These are phyloP conservation scores for Tulasnella sp. DNA, from an alignment of 768 basidiomycete species.

Conservation along the genomic window DNA sequence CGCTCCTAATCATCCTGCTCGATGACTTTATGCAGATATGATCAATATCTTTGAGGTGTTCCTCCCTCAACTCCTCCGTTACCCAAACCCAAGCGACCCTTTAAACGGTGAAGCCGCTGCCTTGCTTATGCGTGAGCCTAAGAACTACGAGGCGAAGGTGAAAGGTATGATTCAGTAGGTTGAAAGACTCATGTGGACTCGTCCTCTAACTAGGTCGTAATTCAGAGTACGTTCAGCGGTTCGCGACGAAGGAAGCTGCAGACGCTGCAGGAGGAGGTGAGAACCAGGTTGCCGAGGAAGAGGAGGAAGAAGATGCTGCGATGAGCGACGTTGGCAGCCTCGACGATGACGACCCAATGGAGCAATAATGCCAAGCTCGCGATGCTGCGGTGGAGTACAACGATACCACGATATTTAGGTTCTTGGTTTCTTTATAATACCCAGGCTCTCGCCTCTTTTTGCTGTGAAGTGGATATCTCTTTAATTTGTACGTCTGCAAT, in stretches of 20 bases:
- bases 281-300: slow-evolving; percentile 55
- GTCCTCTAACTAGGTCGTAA: slow-evolving; percentile 10
- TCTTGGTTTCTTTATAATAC: background rate
- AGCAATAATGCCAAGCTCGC: background rate
- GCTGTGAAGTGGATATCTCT: background rate
- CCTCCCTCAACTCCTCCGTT: slow-evolving; percentile 90
- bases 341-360: slow-evolving; percentile 49
- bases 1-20: background rate
- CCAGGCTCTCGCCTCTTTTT: background rate
- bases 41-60: slow-evolving; percentile 99
- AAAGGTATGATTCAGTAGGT: slow-evolving; percentile 50
- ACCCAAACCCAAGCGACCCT: slow-evolving; percentile 97
- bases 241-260: slow-evolving; percentile 82
- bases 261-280: slow-evolving; percentile 56
- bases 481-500: background rate
- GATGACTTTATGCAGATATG: slow-evolving; percentile 60
- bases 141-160: slow-evolving; percentile 90
- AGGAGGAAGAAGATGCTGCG: slow-evolving; percentile 55
- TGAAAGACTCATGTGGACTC: background rate
- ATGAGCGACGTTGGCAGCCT: slow-evolving; percentile 85
- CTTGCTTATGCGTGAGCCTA: slow-evolving; percentile 92
- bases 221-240: slow-evolving; percentile 93
- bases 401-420: background rate
- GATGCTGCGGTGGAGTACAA: background rate
- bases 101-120: slow-evolving; percentile 97